Conservation (phyloP, 202 grass and related monocot genomes). For the Tripidium arundinaceum region DNA sequence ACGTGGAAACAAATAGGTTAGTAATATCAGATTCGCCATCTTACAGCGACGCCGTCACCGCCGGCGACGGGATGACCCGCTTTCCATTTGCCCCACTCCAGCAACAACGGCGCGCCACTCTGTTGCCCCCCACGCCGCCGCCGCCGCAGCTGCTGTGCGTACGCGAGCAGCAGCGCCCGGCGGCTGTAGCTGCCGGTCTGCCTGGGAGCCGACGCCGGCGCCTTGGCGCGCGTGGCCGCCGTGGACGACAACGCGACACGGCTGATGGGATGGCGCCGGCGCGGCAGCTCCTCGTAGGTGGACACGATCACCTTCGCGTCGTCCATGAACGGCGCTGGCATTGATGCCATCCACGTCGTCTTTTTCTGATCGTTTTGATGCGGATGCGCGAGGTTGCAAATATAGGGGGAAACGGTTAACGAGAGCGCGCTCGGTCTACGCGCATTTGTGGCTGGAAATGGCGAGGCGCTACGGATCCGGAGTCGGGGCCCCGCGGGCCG, state of each 20-base stretch:
- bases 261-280: background rate
- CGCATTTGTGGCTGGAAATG: background rate
- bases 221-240: background rate
- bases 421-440: background rate
- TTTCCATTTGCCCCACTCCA: slow-evolving; percentile 40
- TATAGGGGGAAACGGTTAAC: background rate
- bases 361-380: background rate
- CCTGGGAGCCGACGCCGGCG: background rate
- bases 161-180: slow-evolving; percentile 36
- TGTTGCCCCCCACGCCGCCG: background rate
- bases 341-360: background rate
- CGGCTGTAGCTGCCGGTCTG: background rate
- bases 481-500: no score
- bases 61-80: background rate
- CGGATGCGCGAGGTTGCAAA: background rate
- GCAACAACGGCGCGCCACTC: background rate
- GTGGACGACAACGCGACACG: background rate
- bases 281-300: slow-evolving; percentile 37
- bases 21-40: background rate
- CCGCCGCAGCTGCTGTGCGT: slow-evolving; percentile 13
- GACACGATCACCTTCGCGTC: slow-evolving; percentile 21
- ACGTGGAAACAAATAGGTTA: background rate
- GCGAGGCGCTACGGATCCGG: background rate
- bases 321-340: background rate
- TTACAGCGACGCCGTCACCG: background rate